Conservation (phyloP, 441 rosid species). For the Populus hybrid region DNA sequence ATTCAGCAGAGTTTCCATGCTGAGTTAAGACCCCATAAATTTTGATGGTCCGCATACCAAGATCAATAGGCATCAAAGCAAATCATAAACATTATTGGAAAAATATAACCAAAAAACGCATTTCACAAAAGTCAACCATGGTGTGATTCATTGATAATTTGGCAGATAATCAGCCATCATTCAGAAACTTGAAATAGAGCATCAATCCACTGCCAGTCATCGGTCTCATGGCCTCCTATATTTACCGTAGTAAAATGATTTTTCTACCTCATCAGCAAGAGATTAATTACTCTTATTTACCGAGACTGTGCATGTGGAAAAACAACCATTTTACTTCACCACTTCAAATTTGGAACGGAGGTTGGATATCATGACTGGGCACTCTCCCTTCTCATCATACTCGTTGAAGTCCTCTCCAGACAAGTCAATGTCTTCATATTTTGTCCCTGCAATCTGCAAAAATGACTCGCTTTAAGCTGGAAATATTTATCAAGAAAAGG, state of each 20-base stretch:
- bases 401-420: conserved; percentile 73
- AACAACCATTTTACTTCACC: conserved; percentile 36
- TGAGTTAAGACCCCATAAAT: not conserved
- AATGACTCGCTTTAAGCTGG: conserved; percentile 9
- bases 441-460: conserved; percentile 60
- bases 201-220: not conserved
- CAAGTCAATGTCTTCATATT: conserved; percentile 65
- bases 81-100: not conserved
- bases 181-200: not conserved
- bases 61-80: not conserved
- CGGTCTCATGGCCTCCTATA: conserved; percentile 11
- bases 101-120: not conserved
- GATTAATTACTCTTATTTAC: conserved; percentile 28
- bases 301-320: not conserved
- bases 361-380: conserved; percentile 90
- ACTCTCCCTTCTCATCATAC: conserved; percentile 88
- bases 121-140: not conserved
- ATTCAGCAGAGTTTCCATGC: not conserved
- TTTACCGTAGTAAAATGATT: not conserved
- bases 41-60: not conserved
- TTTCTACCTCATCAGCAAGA: conserved; percentile 21
- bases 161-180: not conserved
- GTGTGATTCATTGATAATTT: not conserved
- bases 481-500: not conserved
- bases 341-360: conserved; percentile 67